Percentiles rank a stretch among this genome's conserved stretches.
Evolutionary conservation across 768 basidiomycete species (phyloP).

Genomic region (Lactifluus volemus): DNA sequence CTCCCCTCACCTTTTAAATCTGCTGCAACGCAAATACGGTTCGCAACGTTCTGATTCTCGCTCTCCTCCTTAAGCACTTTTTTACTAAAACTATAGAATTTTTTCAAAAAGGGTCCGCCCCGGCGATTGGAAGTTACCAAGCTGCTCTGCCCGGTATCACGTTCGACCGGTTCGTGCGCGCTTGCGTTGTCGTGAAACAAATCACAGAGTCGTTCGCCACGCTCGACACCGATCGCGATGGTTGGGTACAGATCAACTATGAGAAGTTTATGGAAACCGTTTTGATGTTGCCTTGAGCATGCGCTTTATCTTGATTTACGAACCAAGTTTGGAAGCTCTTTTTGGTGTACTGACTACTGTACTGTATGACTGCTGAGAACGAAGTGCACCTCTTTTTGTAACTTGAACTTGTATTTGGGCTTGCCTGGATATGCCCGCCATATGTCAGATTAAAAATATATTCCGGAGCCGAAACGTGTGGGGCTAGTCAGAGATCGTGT

Average conservation of each 20-base stretch:
- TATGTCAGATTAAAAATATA: no score
- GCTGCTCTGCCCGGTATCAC: conserved; percentile 51
- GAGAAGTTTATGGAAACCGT: conserved; percentile 66
- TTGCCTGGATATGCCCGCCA: no score
- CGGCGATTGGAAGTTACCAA: conserved; percentile 18
- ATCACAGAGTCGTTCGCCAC: conserved; percentile 61
- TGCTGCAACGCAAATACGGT: conserved; percentile 79
- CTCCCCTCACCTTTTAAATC: conserved; percentile 50
- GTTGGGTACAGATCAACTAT: conserved; percentile 70
- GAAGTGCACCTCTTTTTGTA: no score
- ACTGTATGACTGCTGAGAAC: no score
- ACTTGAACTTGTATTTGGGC: no score
- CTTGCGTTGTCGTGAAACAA: conserved; percentile 76
- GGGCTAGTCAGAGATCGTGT: no score
- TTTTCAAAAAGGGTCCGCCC: conserved; percentile 38
- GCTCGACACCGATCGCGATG: conserved; percentile 51
- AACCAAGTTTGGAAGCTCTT: no score
- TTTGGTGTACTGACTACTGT: no score
- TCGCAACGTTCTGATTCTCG: not conserved
- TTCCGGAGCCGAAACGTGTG: no score
- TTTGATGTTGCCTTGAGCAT: conserved; percentile 31
- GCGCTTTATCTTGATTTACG: no score
- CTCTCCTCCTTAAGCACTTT: no score
- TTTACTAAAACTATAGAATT: no score
- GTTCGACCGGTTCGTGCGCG: conserved; percentile 82